phyloP scores from a whole-genome alignment of 768 basidiomycete genomes.

The Lactifluus subvellereus region DNA sequence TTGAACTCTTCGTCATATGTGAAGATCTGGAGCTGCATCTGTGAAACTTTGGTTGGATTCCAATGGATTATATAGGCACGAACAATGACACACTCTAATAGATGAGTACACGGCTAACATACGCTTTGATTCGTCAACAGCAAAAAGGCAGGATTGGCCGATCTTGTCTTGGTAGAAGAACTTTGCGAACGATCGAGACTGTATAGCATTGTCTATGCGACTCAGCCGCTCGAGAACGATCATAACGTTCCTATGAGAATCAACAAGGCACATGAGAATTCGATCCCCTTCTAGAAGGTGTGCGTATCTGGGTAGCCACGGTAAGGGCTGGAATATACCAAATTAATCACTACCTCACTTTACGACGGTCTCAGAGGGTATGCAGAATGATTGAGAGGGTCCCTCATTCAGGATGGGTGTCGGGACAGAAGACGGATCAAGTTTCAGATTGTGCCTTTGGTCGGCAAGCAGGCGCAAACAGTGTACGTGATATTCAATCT shows the following conservation, averaged over 20 bases:
- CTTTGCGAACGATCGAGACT: slow-evolving; percentile 2
- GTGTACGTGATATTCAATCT: slow-evolving; percentile 12
- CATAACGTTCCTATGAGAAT: slow-evolving; percentile 11
- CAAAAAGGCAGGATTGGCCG: slow-evolving; percentile 40
- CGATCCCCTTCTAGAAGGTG: slow-evolving; percentile 20
- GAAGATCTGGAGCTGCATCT: slow-evolving; percentile 41
- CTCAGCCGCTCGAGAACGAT: slow-evolving; percentile 16
- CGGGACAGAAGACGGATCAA: slow-evolving; percentile 18
- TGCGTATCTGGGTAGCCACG: neutral
- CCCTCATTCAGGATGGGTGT: slow-evolving; percentile 4
- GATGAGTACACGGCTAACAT: slow-evolving; percentile 45
- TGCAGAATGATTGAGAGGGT: slow-evolving; percentile 10
- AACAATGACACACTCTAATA: slow-evolving; percentile 33
- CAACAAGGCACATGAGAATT: slow-evolving; percentile 15
- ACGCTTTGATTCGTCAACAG: slow-evolving; percentile 49
- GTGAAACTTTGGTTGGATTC: neutral
- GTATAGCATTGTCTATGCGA: slow-evolving; percentile 7
- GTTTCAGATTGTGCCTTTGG: slow-evolving; percentile 15
- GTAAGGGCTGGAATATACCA: neutral
- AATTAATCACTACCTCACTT: neutral
- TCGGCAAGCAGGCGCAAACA: slow-evolving; percentile 8
- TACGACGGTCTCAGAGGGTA: slow-evolving; percentile 5
- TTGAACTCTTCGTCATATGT: slow-evolving; percentile 42
- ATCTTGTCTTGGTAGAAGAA: slow-evolving; percentile 42
- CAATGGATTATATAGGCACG: neutral